Conservation (phyloP, 768 basidiomycete species). For the Kwoniella dendrophila region DNA sequence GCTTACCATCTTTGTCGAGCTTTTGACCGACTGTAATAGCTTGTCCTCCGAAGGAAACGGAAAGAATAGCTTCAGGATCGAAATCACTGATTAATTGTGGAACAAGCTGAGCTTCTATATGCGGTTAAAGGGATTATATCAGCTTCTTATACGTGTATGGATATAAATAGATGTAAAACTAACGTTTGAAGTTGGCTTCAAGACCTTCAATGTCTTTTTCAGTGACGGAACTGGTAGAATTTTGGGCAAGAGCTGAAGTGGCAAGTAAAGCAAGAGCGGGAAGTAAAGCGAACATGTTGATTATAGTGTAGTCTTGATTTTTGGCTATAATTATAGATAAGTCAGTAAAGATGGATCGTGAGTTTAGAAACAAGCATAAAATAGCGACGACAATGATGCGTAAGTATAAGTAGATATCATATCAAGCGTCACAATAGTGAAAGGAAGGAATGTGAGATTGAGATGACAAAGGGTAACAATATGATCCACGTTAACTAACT, state of each 20-base stretch:
- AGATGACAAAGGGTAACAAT: background rate
- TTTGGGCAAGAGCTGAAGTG: conserved; percentile 18
- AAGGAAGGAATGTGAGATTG: background rate
- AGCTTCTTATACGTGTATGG: background rate
- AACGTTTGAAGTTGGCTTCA: conserved; percentile 31
- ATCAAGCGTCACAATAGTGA: conserved; percentile 7
- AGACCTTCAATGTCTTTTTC: conserved; percentile 15
- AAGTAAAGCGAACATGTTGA: conserved; percentile 20
- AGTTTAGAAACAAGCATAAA: background rate
- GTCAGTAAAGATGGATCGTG: background rate
- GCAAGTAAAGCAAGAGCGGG: conserved; percentile 26
- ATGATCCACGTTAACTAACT: no score
- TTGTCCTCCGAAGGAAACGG: conserved; percentile 63
- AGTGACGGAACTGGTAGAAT: conserved; percentile 17
- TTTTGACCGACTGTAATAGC: conserved; percentile 64
- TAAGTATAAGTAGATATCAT: no score
- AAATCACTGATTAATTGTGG: conserved; percentile 68
- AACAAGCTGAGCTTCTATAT: conserved; percentile 59
- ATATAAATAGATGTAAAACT: conserved; percentile 2
- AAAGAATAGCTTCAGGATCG: conserved; percentile 65
- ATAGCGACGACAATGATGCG: background rate
- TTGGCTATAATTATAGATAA: background rate
- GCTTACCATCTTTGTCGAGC: conserved; percentile 64
- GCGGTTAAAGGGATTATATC: background rate
- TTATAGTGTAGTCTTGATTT: background rate